Percentiles rank a stretch among this genome's conserved stretches.
Conservation (phyloP, 805 yeast genomes). For the Candida hispaniensis region DNA sequence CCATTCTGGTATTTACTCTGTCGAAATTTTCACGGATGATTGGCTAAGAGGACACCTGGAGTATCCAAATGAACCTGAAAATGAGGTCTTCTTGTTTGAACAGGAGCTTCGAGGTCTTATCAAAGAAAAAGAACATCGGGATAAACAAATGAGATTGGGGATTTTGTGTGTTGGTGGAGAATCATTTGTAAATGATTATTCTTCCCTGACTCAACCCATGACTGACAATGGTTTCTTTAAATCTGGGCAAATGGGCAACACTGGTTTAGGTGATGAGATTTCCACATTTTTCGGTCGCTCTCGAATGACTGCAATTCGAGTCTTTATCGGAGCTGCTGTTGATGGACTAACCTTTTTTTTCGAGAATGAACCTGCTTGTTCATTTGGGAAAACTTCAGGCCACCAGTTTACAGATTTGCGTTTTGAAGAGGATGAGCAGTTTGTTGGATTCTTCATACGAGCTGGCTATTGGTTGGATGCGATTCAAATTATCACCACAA, state of each 20-base stretch:
- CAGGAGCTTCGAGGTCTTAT: slow-evolving; percentile 35
- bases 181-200: slow-evolving; percentile 42
- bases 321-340: slow-evolving; percentile 65
- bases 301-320: slow-evolving; percentile 41
- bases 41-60: slow-evolving; percentile 47
- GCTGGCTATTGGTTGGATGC: slow-evolving; percentile 89
- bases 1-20: slow-evolving; percentile 56
- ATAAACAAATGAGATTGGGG: slow-evolving; percentile 39
- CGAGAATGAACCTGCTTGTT: slow-evolving; percentile 22
- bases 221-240: slow-evolving; percentile 14
- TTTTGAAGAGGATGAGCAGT: slow-evolving; percentile 46
- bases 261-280: slow-evolving; percentile 25
- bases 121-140: slow-evolving; percentile 26
- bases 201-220: slow-evolving; percentile 23
- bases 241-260: slow-evolving; percentile 21
- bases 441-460: slow-evolving; percentile 52
- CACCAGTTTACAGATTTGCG: slow-evolving; percentile 38
- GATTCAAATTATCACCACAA: slow-evolving; percentile 52
- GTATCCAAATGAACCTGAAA: slow-evolving; percentile 53
- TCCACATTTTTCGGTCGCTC: slow-evolving; percentile 25
- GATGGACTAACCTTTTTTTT: slow-evolving; percentile 62
- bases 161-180: slow-evolving; percentile 52
- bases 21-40: slow-evolving; percentile 59
- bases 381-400: slow-evolving; percentile 34
- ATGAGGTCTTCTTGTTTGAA: slow-evolving; percentile 40